A percentile compares a stretch with the other conserved stretches of the same genome.
Conservation (phyloP, 345 rosid genomes). For the Brassica carinata region DNA sequence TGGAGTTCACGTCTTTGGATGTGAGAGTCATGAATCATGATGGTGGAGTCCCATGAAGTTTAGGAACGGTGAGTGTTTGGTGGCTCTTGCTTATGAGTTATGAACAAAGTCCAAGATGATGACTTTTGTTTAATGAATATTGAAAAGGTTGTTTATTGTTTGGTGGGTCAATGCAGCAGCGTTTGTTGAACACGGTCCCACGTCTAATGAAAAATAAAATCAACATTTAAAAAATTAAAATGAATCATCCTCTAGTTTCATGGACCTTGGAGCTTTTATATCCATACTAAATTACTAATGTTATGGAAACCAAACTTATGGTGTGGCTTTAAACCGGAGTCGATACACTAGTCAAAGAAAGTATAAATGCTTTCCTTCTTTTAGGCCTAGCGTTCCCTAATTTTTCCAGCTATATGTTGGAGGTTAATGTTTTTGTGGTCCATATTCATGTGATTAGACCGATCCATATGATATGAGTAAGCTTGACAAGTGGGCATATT, state of each 20-base stretch:
- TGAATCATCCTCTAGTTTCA: not conserved
- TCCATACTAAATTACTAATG: not conserved
- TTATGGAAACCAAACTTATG: not conserved
- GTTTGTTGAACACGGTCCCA: constrained; percentile 20
- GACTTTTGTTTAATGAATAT: constrained; percentile 2
- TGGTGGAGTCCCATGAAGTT: constrained; percentile 43
- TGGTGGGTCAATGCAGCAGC: constrained; percentile 22
- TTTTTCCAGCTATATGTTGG: not conserved
- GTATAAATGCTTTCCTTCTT: not conserved
- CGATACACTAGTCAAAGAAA: not conserved
- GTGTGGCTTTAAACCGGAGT: not conserved
- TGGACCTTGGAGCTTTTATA: not conserved
- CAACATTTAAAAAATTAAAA: not conserved
- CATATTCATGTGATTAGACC: not conserved
- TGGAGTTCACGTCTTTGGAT: constrained; percentile 40
- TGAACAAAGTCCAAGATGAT: constrained; percentile 25
- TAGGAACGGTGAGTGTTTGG: constrained; percentile 14
- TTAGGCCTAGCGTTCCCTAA: not conserved
- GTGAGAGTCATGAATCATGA: constrained; percentile 31
- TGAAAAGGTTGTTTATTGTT: constrained; percentile 3
- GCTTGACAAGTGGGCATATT: not conserved
- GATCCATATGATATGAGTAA: not conserved
- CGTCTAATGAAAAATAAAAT: not conserved
- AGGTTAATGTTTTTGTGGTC: not conserved
- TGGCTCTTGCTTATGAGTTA: constrained; percentile 8